Percentiles rank a stretch among this genome's conserved stretches.
phyloP scores from a whole-genome alignment of 176 grass and related monocot species.

The Zea luxurians region DNA sequence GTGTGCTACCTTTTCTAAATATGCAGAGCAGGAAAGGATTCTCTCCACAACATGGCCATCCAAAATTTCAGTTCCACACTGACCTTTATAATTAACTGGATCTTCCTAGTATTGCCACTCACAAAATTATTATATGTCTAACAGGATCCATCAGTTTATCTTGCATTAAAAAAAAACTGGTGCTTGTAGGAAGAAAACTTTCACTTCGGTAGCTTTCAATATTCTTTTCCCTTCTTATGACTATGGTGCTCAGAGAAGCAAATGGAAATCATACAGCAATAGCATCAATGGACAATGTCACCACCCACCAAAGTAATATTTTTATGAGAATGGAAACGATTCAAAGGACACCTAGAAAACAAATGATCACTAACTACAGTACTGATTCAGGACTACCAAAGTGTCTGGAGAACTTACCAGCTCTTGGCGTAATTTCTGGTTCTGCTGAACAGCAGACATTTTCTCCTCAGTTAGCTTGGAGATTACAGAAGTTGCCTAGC shows the following conservation, averaged over 20 bases:
- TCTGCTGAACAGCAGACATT: constrained; percentile 76
- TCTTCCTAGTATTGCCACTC: neutral
- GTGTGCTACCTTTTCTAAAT: neutral
- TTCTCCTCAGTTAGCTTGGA: constrained; percentile 85
- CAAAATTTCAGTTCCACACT: neutral
- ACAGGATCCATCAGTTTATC: neutral
- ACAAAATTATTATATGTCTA: constrained; percentile 11
- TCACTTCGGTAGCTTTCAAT: neutral
- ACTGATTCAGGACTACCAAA: neutral
- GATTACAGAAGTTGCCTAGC: constrained; percentile 58
- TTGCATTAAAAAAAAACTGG: neutral
- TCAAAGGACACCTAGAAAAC: neutral
- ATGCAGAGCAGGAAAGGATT: neutral
- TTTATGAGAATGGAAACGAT: neutral
- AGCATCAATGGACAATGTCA: constrained; percentile 2
- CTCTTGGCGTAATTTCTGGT: constrained; percentile 88
- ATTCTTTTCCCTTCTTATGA: constrained; percentile 6
- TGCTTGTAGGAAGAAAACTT: constrained; percentile 14
- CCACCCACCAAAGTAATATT: neutral
- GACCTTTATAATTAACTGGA: neutral
- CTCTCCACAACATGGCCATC: neutral
- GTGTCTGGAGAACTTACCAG: constrained; percentile 59
- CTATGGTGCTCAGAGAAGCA: neutral
- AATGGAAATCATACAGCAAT: neutral
- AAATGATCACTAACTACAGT: constrained; percentile 6